Conservation (phyloP, 2,329 filamentous ascomycete genomes). For the Thielaviopsis ethacetica region DNA sequence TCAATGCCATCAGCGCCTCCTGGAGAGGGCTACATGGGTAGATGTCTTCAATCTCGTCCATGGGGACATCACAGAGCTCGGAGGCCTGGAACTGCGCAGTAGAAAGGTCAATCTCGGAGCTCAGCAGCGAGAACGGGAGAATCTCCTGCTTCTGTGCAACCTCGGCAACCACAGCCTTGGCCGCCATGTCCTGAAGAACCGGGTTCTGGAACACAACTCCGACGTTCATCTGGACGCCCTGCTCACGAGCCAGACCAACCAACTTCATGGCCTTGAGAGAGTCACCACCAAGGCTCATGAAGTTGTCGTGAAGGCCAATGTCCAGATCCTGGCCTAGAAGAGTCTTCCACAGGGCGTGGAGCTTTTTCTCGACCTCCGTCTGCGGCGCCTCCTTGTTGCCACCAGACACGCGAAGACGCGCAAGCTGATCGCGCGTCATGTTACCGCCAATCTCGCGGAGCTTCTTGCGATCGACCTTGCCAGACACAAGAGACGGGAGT, state of each 20-base stretch:
- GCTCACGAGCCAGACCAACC: constrained; percentile 25
- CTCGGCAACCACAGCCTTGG: constrained; percentile 15
- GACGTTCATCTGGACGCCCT: constrained; percentile 26
- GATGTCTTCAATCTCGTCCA: constrained; percentile 27
- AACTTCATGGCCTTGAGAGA: constrained; percentile 36
- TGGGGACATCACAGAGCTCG: constrained; percentile 23
- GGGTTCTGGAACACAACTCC: constrained; percentile 30
- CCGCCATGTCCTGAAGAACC: constrained; percentile 27
- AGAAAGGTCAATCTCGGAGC: constrained; percentile 17
- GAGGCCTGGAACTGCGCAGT: constrained; percentile 23
- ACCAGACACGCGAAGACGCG: constrained; percentile 12
- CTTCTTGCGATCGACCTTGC: constrained; percentile 32
- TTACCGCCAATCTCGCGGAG: constrained; percentile 28
- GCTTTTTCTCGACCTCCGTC: constrained; percentile 22
- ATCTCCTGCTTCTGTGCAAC: constrained; percentile 16
- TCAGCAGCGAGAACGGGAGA: constrained; percentile 25
- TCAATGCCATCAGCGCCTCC: constrained; percentile 36
- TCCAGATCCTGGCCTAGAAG: constrained; percentile 21
- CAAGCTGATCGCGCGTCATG: constrained; percentile 20
- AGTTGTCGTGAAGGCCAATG: constrained; percentile 25
- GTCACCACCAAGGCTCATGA: constrained; percentile 33
- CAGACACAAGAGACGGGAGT: constrained; percentile 32
- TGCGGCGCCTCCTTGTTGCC: constrained; percentile 22
- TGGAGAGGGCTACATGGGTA: constrained; percentile 40
- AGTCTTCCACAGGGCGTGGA: constrained; percentile 23